Conservation (phyloP, 495 filamentous ascomycete genomes). For the Penicillium simplicissimum region DNA sequence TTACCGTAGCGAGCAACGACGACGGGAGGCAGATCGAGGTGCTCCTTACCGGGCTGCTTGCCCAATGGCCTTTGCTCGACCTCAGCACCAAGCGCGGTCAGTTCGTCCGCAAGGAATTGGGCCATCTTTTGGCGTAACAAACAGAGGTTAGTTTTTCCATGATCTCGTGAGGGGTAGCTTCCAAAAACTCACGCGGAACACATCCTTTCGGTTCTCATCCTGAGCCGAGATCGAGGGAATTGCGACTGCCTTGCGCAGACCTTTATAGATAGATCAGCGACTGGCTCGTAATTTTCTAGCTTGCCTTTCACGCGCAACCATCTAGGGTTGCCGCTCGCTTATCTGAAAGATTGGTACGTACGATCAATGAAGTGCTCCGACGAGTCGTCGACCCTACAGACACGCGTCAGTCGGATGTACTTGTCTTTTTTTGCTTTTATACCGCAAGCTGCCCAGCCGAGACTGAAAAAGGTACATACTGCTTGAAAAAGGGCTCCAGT, state of each 20-base stretch:
- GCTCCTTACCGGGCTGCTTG: slow-evolving; percentile 84
- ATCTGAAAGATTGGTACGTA: slow-evolving; percentile 28
- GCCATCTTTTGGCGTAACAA: slow-evolving; percentile 72
- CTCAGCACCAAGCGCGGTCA: slow-evolving; percentile 77
- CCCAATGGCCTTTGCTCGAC: slow-evolving; percentile 84
- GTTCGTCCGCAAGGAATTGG: slow-evolving; percentile 80
- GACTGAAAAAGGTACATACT: slow-evolving; percentile 49
- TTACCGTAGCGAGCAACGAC: slow-evolving; percentile 88
- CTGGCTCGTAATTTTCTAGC: neutral
- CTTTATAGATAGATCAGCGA: slow-evolving; percentile 33
- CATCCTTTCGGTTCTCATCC: slow-evolving; percentile 81
- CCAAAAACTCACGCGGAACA: slow-evolving; percentile 60
- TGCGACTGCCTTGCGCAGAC: slow-evolving; percentile 84
- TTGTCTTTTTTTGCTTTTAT: neutral
- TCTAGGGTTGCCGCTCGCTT: neutral
- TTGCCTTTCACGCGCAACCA: neutral
- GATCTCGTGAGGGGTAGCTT: neutral
- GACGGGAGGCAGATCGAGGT: slow-evolving; percentile 89
- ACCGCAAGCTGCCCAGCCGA: neutral
- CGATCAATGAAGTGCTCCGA: slow-evolving; percentile 87
- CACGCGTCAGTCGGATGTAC: slow-evolving; percentile 9
- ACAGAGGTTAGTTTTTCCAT: slow-evolving; percentile 6
- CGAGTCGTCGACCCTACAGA: slow-evolving; percentile 70
- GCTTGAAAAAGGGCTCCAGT: slow-evolving; percentile 79
- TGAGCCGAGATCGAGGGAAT: slow-evolving; percentile 96